These are phyloP conservation scores for Mallotus repandus DNA, from an alignment of 441 rosid genomes.

Conservation along the genomic window DNA sequence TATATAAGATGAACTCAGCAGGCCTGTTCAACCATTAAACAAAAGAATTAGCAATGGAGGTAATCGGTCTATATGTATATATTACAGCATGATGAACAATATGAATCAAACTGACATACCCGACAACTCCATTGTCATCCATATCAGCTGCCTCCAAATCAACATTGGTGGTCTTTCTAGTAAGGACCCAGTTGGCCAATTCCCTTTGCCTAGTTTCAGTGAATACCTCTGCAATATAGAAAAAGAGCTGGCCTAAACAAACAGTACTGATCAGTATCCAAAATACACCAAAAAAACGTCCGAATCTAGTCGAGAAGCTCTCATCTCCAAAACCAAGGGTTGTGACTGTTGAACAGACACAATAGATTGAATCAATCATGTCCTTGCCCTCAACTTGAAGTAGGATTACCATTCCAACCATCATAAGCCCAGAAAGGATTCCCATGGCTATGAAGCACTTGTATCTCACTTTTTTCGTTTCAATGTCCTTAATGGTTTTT, in stretches of 20 bases:
- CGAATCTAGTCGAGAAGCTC: constrained; percentile 52
- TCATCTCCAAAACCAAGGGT: constrained; percentile 78
- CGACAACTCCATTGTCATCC: constrained; percentile 57
- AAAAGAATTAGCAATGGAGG: neutral
- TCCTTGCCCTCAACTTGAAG: constrained; percentile 36
- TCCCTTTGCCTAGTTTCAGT: constrained; percentile 55
- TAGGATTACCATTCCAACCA: constrained; percentile 50
- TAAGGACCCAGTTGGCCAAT: constrained; percentile 65
- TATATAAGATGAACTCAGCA: constrained; percentile 53
- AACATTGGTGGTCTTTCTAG: constrained; percentile 40
- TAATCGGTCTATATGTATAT: neutral
- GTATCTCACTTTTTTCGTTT: constrained; percentile 46
- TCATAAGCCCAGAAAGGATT: constrained; percentile 39
- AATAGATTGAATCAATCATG: constrained; percentile 55
- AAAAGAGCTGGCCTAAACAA: constrained; percentile 57
- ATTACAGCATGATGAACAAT: neutral
- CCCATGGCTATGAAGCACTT: constrained; percentile 45
- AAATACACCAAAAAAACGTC: constrained; percentile 59
- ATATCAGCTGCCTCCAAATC: constrained; percentile 86
- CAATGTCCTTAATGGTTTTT: constrained; percentile 49
- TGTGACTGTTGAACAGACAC: constrained; percentile 70
- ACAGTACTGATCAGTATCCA: constrained; percentile 63
- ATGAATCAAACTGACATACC: constrained; percentile 36
- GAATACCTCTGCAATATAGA: constrained; percentile 54
- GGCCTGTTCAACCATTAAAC: constrained; percentile 30